Evolutionary conservation across 2,329 filamentous ascomycete species (phyloP), one percentile per base, ranked within the genome.

Genomic region (Chrysosporium queenslandicum): DNA sequence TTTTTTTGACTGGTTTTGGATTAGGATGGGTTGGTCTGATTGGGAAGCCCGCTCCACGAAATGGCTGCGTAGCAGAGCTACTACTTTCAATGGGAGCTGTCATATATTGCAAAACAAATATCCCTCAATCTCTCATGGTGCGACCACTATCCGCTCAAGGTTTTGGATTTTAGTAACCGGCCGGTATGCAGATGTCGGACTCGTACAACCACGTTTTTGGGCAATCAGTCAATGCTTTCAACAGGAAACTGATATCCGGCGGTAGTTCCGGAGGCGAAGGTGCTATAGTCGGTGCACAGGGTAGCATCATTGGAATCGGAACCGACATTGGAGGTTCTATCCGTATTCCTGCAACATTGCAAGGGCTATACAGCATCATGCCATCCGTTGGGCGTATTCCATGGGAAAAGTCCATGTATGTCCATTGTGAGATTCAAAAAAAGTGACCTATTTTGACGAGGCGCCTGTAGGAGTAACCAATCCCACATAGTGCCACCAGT

Each of bases 291-390:
- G 61, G 63, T 2, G 63, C 67, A 37, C 58, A 58, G 29, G 63
- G 58, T 3, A 76, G 71, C 29, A 56, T 58, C 11, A 50, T 70
- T 7, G 67, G 66, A 4, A 55, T 69, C 12, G 66, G 67, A 11
- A 68, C 66, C 1, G 72, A 74, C 55, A 74, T 74, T 43, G 64
- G 70, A 23, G 34, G 32, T 30, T 52, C 36, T 20, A 29, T 45
- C 1, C 71, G 79, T 1, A 77, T 81, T 32, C 79, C 79, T 2
- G 71, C 77, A 16, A 77, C 72, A 2, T 81, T 80, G 66, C 78
- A 80, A 53, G 76, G 74, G 1, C 59, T 81, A 0, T 81, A 75
- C 59, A 78, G 77, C 1, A 60, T 82, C 14, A 71, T 77, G 34
- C 78, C 79, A 0, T 77, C 75, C 0, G 57, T 66, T 0, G 78